Evolutionary conservation across 2,329 filamentous ascomycete genomes (phyloP).

Genomic region (Sporothrix pallida): DNA sequence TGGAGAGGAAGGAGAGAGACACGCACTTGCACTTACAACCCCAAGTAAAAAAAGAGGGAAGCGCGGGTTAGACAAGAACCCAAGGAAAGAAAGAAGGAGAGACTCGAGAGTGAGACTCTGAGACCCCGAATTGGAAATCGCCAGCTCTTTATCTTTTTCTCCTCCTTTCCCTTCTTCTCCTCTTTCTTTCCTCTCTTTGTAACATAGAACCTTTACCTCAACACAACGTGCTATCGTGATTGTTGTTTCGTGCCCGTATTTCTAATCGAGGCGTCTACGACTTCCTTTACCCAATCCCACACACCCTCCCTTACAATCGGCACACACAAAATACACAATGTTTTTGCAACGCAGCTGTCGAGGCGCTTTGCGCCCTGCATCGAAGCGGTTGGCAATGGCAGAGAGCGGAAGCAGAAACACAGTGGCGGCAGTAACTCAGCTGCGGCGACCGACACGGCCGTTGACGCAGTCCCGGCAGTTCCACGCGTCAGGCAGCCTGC

Average conservation of each 20-base stretch:
- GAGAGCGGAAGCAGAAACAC: constrained; percentile 9
- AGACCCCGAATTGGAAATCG: background rate
- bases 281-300: background rate
- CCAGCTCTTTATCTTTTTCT: background rate
- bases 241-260: constrained; percentile 8
- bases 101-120: background rate
- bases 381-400: constrained; percentile 36
- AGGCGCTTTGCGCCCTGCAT: constrained; percentile 50
- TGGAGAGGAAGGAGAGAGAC: constrained; percentile 8
- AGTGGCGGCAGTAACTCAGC: background rate
- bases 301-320: background rate
- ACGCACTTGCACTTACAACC: background rate
- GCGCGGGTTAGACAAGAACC: background rate
- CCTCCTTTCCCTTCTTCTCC: background rate
- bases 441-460: constrained; percentile 6
- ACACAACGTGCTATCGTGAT: background rate
- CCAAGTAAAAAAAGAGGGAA: background rate
- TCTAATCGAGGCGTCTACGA: background rate
- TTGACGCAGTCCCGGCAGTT: constrained; percentile 51
- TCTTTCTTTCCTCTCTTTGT: constrained; percentile 29
- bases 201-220: background rate
- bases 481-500: constrained; percentile 56
- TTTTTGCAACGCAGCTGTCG: constrained; percentile 61
- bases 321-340: constrained; percentile 49
- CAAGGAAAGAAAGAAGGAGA: background rate